A percentile compares a stretch with the other conserved stretches of the same genome.
These are phyloP conservation scores for Suillus subalutaceus DNA, from an alignment of 768 basidiomycete species.

Conservation along the genomic window DNA sequence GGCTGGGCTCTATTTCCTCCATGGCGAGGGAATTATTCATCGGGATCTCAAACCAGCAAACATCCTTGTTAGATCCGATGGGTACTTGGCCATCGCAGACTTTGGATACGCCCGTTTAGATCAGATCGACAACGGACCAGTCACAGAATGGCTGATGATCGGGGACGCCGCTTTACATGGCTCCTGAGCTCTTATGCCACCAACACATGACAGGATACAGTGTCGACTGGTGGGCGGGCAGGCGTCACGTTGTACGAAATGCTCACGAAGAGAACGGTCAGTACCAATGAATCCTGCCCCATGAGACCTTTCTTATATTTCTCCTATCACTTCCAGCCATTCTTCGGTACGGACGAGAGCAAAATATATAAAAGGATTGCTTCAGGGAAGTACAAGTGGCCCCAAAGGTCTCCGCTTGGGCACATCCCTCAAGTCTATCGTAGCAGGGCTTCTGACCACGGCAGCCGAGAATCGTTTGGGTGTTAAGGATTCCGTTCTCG, in stretches of 20 bases:
- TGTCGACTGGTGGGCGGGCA: slow-evolving; percentile 60
- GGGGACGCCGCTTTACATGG: slow-evolving; percentile 53
- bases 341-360: slow-evolving; percentile 26
- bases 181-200: slow-evolving; percentile 46
- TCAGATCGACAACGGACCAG: slow-evolving; percentile 19
- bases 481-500: slow-evolving; percentile 34
- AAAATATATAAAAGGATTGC: slow-evolving; percentile 28
- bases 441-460: slow-evolving; percentile 42
- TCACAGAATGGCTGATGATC: slow-evolving; percentile 34
- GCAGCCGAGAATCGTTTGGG: slow-evolving; percentile 42
- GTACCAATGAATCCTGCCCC: slow-evolving; percentile 16
- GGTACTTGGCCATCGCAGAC: slow-evolving; percentile 56
- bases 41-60: slow-evolving; percentile 64
- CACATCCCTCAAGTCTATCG: slow-evolving; percentile 44
- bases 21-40: slow-evolving; percentile 47
- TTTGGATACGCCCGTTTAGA: slow-evolving; percentile 45
- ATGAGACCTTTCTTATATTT: background rate
- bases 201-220: slow-evolving; percentile 29
- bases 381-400: slow-evolving; percentile 41
- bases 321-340: background rate
- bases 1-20: slow-evolving; percentile 51
- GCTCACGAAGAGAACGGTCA: slow-evolving; percentile 39
- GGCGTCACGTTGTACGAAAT: slow-evolving; percentile 58
- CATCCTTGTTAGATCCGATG: slow-evolving; percentile 56
- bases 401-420: slow-evolving; percentile 38